Evolutionary conservation across 176 grass and related monocot genomes (phyloP).

Genomic region (Oryza rufipogon): DNA sequence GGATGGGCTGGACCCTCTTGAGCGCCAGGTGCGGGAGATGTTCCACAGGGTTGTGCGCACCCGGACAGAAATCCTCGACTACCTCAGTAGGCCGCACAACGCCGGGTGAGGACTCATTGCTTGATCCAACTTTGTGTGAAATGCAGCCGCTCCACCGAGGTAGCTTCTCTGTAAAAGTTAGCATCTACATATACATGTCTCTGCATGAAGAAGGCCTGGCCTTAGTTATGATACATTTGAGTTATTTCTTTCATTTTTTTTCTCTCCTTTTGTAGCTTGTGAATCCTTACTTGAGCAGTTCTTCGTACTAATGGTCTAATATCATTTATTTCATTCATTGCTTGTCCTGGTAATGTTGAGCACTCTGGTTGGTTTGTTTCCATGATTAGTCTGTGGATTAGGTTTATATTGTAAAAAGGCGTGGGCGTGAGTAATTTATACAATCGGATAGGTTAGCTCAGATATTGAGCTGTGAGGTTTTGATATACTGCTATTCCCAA

Average conservation of each 20-base stretch:
- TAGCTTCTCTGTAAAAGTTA: slow-evolving; percentile 40
- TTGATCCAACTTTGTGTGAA: slow-evolving; percentile 6
- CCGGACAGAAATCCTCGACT: slow-evolving; percentile 79
- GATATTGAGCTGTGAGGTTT: neutral
- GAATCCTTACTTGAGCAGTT: slow-evolving; percentile 50
- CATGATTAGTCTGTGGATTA: slow-evolving; percentile 20
- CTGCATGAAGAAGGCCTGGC: slow-evolving; percentile 28
- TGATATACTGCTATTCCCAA: neutral
- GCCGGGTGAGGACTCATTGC: slow-evolving; percentile 42
- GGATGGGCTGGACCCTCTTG: slow-evolving; percentile 77
- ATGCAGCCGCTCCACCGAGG: slow-evolving; percentile 18
- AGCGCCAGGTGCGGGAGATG: slow-evolving; percentile 79
- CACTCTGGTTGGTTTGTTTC: neutral
- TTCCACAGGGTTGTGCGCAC: slow-evolving; percentile 82
- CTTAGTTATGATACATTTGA: slow-evolving; percentile 44
- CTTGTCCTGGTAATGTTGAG: slow-evolving; percentile 27
- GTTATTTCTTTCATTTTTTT: slow-evolving; percentile 38
- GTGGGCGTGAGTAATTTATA: neutral
- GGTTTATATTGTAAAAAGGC: neutral
- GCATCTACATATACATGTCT: slow-evolving; percentile 46
- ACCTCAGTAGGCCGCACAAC: slow-evolving; percentile 53
- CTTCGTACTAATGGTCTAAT: slow-evolving; percentile 32
- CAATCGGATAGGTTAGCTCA: neutral
- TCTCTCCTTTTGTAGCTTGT: slow-evolving; percentile 47
- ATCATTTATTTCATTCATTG: slow-evolving; percentile 45